phyloP scores from a whole-genome alignment of 805 yeast genomes.

The Yamadazyma kitorensis region DNA sequence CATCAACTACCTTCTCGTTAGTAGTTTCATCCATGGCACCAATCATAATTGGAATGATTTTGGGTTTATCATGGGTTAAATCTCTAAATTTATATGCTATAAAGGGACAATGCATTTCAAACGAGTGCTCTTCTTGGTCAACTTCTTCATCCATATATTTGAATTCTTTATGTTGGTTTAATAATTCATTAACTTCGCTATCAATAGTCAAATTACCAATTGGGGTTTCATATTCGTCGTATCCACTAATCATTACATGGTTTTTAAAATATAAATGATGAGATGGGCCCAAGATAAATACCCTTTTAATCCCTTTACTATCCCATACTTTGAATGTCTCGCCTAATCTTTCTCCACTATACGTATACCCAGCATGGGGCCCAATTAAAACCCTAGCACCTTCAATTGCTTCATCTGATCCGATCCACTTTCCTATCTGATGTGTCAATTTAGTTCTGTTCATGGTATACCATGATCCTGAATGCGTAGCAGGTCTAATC shows the following conservation, averaged over 20 bases:
- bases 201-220: constrained; percentile 75
- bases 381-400: constrained; percentile 43
- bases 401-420: constrained; percentile 15
- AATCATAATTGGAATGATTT: constrained; percentile 77
- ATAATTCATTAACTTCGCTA: constrained; percentile 35
- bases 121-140: constrained; percentile 86
- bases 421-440: constrained; percentile 58
- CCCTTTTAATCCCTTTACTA: constrained; percentile 49
- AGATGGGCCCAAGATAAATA: constrained; percentile 88
- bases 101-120: constrained; percentile 92
- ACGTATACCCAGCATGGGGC: constrained; percentile 87
- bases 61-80: constrained; percentile 28
- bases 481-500: constrained; percentile 70
- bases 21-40: constrained; percentile 53
- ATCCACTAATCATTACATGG: constrained; percentile 52
- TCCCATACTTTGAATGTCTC: constrained; percentile 76
- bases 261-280: constrained; percentile 82
- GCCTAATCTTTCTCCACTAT: constrained; percentile 75
- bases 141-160: constrained; percentile 52
- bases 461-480: constrained; percentile 85
- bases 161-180: constrained; percentile 32
- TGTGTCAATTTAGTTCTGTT: constrained; percentile 38
- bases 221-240: constrained; percentile 70
- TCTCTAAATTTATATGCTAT: constrained; percentile 47
- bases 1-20: constrained; percentile 44